Evolutionary conservation across 176 grass and related monocot genomes (phyloP).

Genomic region (Musa schizocarpa): DNA sequence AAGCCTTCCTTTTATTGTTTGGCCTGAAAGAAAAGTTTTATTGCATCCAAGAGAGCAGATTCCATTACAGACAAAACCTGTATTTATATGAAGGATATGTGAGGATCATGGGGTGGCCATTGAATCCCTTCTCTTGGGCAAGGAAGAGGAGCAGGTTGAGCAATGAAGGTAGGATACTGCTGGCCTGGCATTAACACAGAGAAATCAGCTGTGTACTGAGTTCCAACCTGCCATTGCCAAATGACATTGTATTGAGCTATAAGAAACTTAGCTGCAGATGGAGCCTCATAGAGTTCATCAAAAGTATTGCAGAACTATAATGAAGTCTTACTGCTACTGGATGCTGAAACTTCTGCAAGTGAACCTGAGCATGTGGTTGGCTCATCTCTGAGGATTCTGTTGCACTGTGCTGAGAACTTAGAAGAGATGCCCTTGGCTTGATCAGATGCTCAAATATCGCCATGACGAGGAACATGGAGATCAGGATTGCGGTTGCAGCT

Average conservation of each 20-base stretch:
- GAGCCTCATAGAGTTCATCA: too few relatives aligned
- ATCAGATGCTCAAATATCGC: conserved; percentile 96
- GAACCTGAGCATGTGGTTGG: conserved; percentile 1
- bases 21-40: too few relatives aligned
- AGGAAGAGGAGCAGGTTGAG: conserved; percentile 70
- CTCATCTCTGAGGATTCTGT: neutral
- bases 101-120: conserved; percentile 63
- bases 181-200: conserved; percentile 94
- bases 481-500: conserved; percentile 80
- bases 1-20: too few relatives aligned
- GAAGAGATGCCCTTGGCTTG: conserved; percentile 49
- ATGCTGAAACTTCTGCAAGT: conserved; percentile 37
- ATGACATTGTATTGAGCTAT: too few relatives aligned
- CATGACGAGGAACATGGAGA: conserved; percentile 98
- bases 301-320: too few relatives aligned
- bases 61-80: too few relatives aligned
- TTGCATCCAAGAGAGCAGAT: too few relatives aligned
- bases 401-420: neutral
- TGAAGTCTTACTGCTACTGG: conserved; percentile 26
- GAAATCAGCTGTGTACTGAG: conserved; percentile 26
- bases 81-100: neutral
- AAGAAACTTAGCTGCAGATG: too few relatives aligned
- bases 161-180: conserved; percentile 71
- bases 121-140: conserved; percentile 78
- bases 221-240: conserved; percentile 33